phyloP scores from a whole-genome alignment of 2,329 filamentous ascomycete genomes.

The Pestalotiopsis sp. region DNA sequence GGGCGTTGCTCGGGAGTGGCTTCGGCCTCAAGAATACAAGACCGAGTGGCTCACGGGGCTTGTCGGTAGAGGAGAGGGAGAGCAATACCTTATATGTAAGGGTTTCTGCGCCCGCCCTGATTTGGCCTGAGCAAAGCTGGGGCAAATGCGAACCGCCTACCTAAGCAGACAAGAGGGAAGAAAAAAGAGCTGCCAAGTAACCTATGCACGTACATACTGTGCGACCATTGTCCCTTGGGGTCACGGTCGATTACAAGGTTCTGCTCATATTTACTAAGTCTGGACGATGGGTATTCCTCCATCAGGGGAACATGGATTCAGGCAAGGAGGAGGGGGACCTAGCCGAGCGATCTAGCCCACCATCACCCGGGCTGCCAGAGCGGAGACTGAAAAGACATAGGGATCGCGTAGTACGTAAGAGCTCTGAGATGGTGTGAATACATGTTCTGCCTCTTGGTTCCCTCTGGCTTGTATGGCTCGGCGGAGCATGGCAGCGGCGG shows the following conservation, averaged over 20 bases:
- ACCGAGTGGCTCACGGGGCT: neutral
- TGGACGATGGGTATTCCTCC: neutral
- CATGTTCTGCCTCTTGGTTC: neutral
- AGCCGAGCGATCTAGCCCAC: slow-evolving; percentile 1
- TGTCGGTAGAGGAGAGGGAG: neutral
- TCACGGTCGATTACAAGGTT: neutral
- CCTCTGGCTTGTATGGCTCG: slow-evolving; percentile 3
- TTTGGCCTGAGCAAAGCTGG: neutral
- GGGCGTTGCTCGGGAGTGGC: neutral
- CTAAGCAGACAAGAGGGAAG: neutral
- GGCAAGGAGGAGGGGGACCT: neutral
- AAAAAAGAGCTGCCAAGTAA: neutral
- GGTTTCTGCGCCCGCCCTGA: neutral
- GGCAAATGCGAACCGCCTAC: neutral
- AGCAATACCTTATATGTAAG: neutral
- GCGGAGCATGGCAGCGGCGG: neutral
- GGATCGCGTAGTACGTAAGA: slow-evolving; percentile 9
- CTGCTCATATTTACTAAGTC: neutral
- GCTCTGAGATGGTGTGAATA: slow-evolving; percentile 7
- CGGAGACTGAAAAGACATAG: slow-evolving; percentile 2
- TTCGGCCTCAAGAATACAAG: neutral
- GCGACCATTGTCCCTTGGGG: neutral
- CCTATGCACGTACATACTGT: neutral
- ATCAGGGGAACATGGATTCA: slow-evolving; percentile 4
- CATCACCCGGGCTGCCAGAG: neutral